Percentiles rank a stretch among this genome's conserved stretches.
phyloP scores from a whole-genome alignment of 1,284 basidiomycete genomes.

The Tylopilus sp. region DNA sequence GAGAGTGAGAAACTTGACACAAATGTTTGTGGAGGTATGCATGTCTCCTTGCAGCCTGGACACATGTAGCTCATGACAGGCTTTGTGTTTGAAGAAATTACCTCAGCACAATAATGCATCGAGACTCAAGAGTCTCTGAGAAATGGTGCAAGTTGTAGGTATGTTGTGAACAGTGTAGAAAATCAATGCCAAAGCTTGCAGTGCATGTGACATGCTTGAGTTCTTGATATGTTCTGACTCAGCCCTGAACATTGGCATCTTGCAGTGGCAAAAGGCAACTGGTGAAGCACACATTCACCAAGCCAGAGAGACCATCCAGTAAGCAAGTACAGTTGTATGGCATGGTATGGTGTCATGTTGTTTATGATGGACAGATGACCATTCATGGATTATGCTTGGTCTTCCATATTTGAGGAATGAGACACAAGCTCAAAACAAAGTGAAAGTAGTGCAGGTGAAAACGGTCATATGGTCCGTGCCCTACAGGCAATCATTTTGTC shows the following conservation, averaged over 20 bases:
- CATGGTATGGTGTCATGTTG: too few relatives aligned
- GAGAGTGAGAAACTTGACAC: slow-evolving; percentile 24
- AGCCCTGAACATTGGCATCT: background rate
- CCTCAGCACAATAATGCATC: slow-evolving; percentile 16
- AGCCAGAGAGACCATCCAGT: slow-evolving; percentile 28
- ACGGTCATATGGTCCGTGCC: too few relatives aligned
- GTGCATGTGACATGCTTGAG: slow-evolving; percentile 7
- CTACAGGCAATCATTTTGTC: too few relatives aligned
- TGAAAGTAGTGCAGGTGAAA: too few relatives aligned
- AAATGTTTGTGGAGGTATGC: slow-evolving; percentile 18
- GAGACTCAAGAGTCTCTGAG: slow-evolving; percentile 1
- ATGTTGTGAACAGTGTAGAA: slow-evolving; percentile 8
- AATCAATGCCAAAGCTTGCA: slow-evolving; percentile 17
- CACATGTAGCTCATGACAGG: slow-evolving; percentile 21
- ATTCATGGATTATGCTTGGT: too few relatives aligned
- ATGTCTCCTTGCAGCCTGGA: background rate
- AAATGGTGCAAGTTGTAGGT: slow-evolving; percentile 5
- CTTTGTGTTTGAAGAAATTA: slow-evolving; percentile 21
- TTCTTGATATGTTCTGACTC: background rate
- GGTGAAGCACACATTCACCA: slow-evolving; percentile 21
- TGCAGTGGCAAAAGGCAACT: slow-evolving; percentile 15
- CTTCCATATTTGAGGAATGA: too few relatives aligned
- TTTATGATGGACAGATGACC: too few relatives aligned
- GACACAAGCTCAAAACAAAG: too few relatives aligned
- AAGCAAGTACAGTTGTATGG: too few relatives aligned